Conservation (phyloP, 106 monocot species). For the Narthecium ossifragum region DNA sequence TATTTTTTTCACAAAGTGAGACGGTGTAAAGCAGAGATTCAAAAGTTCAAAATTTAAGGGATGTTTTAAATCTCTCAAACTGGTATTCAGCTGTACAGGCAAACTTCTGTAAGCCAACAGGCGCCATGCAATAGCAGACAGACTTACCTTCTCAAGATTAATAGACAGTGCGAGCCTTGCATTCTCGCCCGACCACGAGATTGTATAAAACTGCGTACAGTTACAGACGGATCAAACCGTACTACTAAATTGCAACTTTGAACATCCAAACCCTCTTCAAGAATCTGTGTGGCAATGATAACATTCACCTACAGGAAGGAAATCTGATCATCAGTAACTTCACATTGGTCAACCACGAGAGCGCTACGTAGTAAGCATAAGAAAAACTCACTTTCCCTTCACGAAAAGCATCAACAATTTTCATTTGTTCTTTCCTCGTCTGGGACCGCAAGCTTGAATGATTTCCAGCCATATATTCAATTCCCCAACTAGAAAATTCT, state of each 20-base stretch:
- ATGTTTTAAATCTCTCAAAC: no score
- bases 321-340: neutral
- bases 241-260: constrained; percentile 71
- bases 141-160: constrained; percentile 33
- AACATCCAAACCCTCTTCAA: constrained; percentile 76
- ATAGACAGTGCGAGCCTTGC: constrained; percentile 51
- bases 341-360: neutral
- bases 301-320: constrained; percentile 38
- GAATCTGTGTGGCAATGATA: constrained; percentile 66
- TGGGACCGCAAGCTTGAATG: constrained; percentile 26
- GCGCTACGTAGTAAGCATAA: neutral
- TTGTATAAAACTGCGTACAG: constrained; percentile 72
- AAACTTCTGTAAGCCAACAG: neutral
- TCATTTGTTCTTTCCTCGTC: constrained; percentile 38
- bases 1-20: no score
- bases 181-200: constrained; percentile 69
- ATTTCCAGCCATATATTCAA: constrained; percentile 47
- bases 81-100: no score
- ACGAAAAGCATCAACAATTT: constrained; percentile 52
- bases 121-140: neutral
- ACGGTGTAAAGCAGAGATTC: no score
- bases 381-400: constrained; percentile 33
- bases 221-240: constrained; percentile 52
- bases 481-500: constrained; percentile 36
- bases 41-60: no score